These are phyloP conservation scores for Trifolium repens DNA, from an alignment of 306 rosid species.

Conservation along the genomic window DNA sequence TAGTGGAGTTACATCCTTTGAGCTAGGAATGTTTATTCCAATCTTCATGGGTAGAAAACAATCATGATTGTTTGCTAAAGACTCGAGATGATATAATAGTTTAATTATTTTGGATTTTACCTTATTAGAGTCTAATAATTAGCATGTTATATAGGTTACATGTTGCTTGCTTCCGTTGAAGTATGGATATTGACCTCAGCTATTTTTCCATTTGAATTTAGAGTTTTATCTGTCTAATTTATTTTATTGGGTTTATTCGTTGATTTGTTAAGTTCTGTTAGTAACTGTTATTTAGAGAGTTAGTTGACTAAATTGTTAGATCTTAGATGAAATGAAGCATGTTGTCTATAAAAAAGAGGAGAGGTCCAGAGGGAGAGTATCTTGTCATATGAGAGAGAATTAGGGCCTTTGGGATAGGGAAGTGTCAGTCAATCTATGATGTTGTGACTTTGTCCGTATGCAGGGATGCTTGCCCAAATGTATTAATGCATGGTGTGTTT, in stretches of 20 bases:
- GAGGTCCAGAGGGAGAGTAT: background rate
- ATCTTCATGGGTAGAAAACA: background rate
- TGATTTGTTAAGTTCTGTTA: background rate
- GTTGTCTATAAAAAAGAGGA: background rate
- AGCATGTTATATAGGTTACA: background rate
- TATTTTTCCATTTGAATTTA: background rate
- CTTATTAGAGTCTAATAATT: background rate
- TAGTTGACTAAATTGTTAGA: background rate
- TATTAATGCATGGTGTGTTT: slow-evolving; percentile 17
- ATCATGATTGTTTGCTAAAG: background rate
- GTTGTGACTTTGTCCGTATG: background rate
- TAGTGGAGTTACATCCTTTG: background rate
- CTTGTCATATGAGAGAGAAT: background rate
- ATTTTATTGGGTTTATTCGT: background rate
- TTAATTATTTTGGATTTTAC: background rate
- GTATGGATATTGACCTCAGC: background rate
- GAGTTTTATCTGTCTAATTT: background rate
- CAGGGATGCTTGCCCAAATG: background rate
- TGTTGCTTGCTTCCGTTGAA: background rate
- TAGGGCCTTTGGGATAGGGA: background rate
- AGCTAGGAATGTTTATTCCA: background rate
- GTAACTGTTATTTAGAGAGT: background rate
- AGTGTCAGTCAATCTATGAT: too few relatives aligned
- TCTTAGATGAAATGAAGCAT: background rate
- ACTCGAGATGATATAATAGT: background rate